These are phyloP conservation scores for Camellia granthamiana DNA, from an alignment of 148 eudicot genomes.

Conservation along the genomic window DNA sequence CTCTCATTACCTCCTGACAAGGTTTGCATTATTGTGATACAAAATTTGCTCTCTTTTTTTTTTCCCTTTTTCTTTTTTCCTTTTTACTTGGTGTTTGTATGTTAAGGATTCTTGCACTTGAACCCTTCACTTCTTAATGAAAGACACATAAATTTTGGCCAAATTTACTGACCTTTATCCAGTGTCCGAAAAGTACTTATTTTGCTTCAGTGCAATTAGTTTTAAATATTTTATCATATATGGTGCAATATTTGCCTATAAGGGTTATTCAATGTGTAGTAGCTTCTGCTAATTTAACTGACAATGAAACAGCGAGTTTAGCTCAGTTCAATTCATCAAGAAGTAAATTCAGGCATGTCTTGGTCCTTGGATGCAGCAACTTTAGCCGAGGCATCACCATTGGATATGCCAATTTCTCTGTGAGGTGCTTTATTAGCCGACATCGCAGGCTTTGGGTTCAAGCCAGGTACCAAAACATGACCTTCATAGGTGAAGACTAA, in stretches of 20 bases:
- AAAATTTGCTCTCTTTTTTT: no score
- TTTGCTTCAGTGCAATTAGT: not conserved
- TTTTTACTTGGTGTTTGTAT: no score
- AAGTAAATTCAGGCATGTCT: not conserved
- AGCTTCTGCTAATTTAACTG: not conserved
- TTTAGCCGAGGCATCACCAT: not conserved
- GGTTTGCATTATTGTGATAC: no score
- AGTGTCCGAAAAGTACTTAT: not conserved
- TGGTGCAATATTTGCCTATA: not conserved
- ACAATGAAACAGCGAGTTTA: not conserved
- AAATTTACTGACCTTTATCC: no score
- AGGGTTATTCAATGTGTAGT: not conserved
- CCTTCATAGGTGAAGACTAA: slow-evolving; percentile 20
- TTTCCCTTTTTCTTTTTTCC: no score
- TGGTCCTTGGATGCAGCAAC: not conserved
- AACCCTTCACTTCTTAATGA: no score
- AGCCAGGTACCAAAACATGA: slow-evolving; percentile 27
- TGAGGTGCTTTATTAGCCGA: not conserved
- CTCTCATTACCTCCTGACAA: no score
- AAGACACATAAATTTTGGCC: no score
- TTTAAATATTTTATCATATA: not conserved
- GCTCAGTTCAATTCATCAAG: not conserved
- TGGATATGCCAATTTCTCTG: not conserved
- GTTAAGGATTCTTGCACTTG: no score
- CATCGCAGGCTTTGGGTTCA: slow-evolving; percentile 8